These are phyloP conservation scores for Ilyonectria sp. DNA, from an alignment of 2,329 filamentous ascomycete genomes.

Conservation along the genomic window DNA sequence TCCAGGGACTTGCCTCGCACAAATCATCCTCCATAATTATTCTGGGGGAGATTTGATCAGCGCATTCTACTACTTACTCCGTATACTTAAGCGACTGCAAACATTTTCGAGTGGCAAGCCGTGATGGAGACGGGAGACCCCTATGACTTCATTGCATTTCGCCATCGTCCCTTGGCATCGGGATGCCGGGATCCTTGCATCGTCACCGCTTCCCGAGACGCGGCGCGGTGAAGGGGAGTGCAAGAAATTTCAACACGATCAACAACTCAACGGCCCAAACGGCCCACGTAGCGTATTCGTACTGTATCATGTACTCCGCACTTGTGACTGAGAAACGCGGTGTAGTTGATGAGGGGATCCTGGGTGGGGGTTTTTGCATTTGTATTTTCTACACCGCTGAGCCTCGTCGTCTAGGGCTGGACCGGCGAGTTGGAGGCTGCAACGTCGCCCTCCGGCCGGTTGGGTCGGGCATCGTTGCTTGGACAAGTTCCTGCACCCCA, in stretches of 20 bases:
- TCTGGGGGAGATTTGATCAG: slow-evolving; percentile 30
- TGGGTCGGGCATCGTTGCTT: slow-evolving; percentile 27
- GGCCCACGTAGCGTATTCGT: slow-evolving; percentile 27
- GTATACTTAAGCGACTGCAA: slow-evolving; percentile 8
- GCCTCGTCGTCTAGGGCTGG: slow-evolving; percentile 28
- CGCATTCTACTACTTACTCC: neutral
- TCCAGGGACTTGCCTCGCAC: slow-evolving; percentile 18
- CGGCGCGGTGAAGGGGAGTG: slow-evolving; percentile 41
- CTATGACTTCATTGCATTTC: slow-evolving; percentile 50
- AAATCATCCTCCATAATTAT: slow-evolving; percentile 18
- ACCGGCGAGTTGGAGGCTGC: slow-evolving; percentile 37
- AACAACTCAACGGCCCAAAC: slow-evolving; percentile 4
- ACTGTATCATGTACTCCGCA: slow-evolving; percentile 15
- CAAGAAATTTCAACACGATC: neutral
- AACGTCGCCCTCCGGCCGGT: slow-evolving; percentile 36
- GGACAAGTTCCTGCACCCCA: slow-evolving; percentile 18
- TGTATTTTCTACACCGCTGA: slow-evolving; percentile 38
- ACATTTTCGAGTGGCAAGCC: slow-evolving; percentile 16
- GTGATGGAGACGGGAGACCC: slow-evolving; percentile 44
- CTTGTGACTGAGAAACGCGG: slow-evolving; percentile 34
- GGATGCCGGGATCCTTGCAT: slow-evolving; percentile 20
- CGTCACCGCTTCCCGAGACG: slow-evolving; percentile 41
- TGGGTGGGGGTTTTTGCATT: slow-evolving; percentile 34
- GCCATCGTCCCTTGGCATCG: slow-evolving; percentile 24
- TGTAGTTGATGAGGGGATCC: slow-evolving; percentile 19